A percentile compares a stretch with the other conserved stretches of the same genome.
Evolutionary conservation across 208 protist species (phyloP).

Genomic region (Trypanosoma platydactyli): DNA sequence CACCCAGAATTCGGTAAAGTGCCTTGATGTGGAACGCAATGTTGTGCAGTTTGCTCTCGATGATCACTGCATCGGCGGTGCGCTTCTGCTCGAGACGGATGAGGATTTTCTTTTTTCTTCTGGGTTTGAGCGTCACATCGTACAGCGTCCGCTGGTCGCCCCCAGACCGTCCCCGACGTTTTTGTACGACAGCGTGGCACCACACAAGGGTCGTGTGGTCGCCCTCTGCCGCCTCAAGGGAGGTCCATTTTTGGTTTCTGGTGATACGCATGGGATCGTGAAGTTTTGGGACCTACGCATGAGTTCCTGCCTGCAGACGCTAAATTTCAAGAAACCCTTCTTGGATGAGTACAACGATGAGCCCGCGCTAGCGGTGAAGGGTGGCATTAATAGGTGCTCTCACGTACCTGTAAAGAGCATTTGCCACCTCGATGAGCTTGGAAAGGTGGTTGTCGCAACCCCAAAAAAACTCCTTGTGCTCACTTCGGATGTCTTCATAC

Average conservation of each 20-base stretch:
- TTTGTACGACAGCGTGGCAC: slow-evolving; percentile 40
- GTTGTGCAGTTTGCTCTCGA: slow-evolving; percentile 39
- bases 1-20: slow-evolving; percentile 44
- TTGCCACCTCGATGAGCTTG: slow-evolving; percentile 28
- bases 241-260: slow-evolving; percentile 42
- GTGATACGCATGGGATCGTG: slow-evolving; percentile 41
- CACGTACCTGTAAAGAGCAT: slow-evolving; percentile 27
- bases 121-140: slow-evolving; percentile 47
- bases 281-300: slow-evolving; percentile 72
- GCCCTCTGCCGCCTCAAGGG: slow-evolving; percentile 29
- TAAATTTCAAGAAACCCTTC: neutral
- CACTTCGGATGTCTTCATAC: slow-evolving; percentile 23
- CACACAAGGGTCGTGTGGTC: slow-evolving; percentile 44
- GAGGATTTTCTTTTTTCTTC: slow-evolving; percentile 46
- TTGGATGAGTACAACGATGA: neutral
- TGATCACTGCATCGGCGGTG: slow-evolving; percentile 53
- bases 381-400: neutral
- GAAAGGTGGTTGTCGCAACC: slow-evolving; percentile 34
- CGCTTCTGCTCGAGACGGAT: slow-evolving; percentile 32
- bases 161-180: slow-evolving; percentile 29
- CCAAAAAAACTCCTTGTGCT: slow-evolving; percentile 32
- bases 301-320: slow-evolving; percentile 40
- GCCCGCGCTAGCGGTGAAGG: neutral
- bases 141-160: slow-evolving; percentile 39
- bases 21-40: slow-evolving; percentile 43